Percentiles rank a stretch among this genome's conserved stretches.
Evolutionary conservation across 129 eudicot genomes (phyloP).

Genomic region (Ambrosia trifida): DNA sequence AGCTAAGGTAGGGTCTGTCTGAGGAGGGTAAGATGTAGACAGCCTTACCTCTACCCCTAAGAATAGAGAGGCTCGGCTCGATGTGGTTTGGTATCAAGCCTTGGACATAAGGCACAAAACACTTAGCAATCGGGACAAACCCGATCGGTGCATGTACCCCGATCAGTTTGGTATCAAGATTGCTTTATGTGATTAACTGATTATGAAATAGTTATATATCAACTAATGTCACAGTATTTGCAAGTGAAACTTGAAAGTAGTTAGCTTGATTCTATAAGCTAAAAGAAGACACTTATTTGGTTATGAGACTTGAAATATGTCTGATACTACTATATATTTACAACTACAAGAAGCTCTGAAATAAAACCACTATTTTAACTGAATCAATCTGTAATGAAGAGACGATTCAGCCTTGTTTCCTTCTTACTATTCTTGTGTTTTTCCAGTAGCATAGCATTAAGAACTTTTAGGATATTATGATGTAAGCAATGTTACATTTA

Average conservation of each 20-base stretch:
- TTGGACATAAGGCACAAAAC: too few relatives aligned
- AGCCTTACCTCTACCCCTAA: too few relatives aligned
- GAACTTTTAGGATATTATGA: constrained; percentile 5
- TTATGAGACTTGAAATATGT: neutral
- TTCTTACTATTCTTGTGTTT: neutral
- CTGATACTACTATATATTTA: neutral
- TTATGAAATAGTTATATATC: constrained; percentile 2
- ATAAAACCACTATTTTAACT: neutral
- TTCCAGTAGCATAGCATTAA: neutral
- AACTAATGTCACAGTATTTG: neutral
- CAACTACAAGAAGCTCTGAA: neutral
- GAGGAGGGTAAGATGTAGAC: too few relatives aligned
- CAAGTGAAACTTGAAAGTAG: neutral
- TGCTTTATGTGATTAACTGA: constrained; percentile 7
- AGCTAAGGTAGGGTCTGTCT: too few relatives aligned
- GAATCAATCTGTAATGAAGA: neutral
- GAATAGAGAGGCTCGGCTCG: too few relatives aligned
- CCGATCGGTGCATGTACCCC: too few relatives aligned
- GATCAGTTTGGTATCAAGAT: too few relatives aligned
- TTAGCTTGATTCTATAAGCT: neutral
- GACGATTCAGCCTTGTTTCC: neutral
- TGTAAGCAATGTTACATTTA: constrained; percentile 9
- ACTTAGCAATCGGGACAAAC: too few relatives aligned
- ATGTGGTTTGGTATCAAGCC: too few relatives aligned
- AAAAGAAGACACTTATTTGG: neutral